A percentile compares a stretch with the other conserved stretches of the same genome.
phyloP scores from a whole-genome alignment of 306 rosid genomes.

The Cajanus cajan region DNA sequence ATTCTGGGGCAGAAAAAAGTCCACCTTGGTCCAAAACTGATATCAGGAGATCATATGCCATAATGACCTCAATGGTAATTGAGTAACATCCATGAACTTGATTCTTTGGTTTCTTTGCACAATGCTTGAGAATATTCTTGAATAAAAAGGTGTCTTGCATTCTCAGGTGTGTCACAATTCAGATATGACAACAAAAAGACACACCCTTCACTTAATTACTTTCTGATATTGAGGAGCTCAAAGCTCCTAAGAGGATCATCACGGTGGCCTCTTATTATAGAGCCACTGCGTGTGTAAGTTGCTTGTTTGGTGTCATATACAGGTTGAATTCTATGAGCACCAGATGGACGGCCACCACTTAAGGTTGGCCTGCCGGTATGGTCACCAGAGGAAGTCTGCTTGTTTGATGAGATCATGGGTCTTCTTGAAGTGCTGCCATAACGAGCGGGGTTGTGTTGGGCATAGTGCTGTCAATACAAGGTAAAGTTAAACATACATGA shows the following conservation, averaged over 20 bases:
- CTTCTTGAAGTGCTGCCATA: constrained; percentile 91
- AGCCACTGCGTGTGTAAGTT: constrained; percentile 42
- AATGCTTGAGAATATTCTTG: constrained; percentile 29
- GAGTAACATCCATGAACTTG: constrained; percentile 40
- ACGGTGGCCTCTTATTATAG: constrained; percentile 57
- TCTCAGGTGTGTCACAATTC: constrained; percentile 28
- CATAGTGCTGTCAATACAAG: constrained; percentile 56
- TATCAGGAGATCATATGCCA: constrained; percentile 20
- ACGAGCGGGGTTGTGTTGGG: constrained; percentile 60
- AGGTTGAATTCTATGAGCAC: constrained; percentile 54
- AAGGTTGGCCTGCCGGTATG: constrained; percentile 53
- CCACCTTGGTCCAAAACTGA: constrained; percentile 38
- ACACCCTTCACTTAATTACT: constrained; percentile 52
- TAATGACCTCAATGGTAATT: constrained; percentile 33
- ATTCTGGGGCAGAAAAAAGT: constrained; percentile 16
- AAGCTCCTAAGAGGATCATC: constrained; percentile 89
- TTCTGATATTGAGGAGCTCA: constrained; percentile 80
- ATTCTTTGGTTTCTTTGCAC: constrained; percentile 15
- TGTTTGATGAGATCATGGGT: constrained; percentile 57
- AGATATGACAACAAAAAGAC: constrained; percentile 3
- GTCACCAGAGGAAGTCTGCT: constrained; percentile 69
- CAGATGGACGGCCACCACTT: constrained; percentile 54
- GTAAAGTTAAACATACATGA: constrained; percentile 14
- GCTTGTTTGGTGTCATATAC: constrained; percentile 53
- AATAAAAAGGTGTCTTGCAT: constrained; percentile 25